Percentiles rank a stretch among this genome's conserved stretches.
Evolutionary conservation across 2,329 filamentous ascomycete species (phyloP).

Genomic region (Plectosphaerella plurivora): DNA sequence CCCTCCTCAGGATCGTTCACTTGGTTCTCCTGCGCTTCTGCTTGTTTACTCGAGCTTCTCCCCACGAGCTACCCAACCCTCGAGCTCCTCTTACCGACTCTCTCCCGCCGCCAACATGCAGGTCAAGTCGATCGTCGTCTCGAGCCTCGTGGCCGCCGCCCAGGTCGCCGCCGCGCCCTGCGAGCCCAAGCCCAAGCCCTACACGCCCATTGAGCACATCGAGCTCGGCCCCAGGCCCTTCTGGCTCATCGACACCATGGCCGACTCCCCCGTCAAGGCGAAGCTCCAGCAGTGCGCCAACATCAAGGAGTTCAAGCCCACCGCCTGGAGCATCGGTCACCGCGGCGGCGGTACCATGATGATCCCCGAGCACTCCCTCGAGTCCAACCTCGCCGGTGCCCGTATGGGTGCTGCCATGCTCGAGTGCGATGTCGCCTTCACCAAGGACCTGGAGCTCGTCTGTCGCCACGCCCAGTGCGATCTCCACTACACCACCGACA

Average conservation of each 20-base stretch:
- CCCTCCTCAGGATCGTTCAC: background rate
- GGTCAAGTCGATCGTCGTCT: constrained; percentile 20
- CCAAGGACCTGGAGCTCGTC: constrained; percentile 59
- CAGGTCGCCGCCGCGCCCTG: constrained; percentile 7
- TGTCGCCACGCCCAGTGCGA: constrained; percentile 66
- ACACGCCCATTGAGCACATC: constrained; percentile 38
- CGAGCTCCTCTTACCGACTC: constrained; percentile 2
- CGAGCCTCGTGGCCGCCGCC: constrained; percentile 20
- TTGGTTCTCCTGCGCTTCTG: background rate
- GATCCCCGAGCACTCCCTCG: constrained; percentile 59
- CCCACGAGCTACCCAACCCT: no score
- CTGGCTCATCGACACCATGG: constrained; percentile 61
- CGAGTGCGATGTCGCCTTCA: constrained; percentile 66
- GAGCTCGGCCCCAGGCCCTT: constrained; percentile 61
- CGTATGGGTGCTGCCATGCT: constrained; percentile 64
- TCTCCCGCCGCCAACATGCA: constrained; percentile 19
- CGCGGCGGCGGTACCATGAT: constrained; percentile 56
- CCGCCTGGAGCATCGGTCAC: constrained; percentile 56
- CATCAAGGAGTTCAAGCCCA: constrained; percentile 41
- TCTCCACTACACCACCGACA: constrained; percentile 65
- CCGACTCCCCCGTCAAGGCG: constrained; percentile 52
- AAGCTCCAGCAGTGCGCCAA: constrained; percentile 56
- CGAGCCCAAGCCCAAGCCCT: constrained; percentile 5
- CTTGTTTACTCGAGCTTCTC: background rate
- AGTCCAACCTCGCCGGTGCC: constrained; percentile 57